A percentile compares a stretch with the other conserved stretches of the same genome.
Conservation (phyloP, 2,329 filamentous ascomycete genomes). For the Fusarium tuaranense region DNA sequence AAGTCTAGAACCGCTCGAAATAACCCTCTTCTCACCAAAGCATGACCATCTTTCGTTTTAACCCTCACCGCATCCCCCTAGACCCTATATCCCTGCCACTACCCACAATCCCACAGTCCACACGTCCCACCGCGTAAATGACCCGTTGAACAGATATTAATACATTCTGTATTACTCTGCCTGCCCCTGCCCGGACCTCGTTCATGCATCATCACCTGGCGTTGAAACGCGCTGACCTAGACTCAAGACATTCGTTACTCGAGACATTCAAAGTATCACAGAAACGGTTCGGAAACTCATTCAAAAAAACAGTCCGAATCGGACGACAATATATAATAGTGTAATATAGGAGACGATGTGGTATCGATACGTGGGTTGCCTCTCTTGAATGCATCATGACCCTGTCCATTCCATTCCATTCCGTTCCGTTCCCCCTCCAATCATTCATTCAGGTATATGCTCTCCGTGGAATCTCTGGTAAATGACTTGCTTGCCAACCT, state of each 20-base stretch:
- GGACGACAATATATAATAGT: constrained; percentile 21
- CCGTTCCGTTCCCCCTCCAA: constrained; percentile 9
- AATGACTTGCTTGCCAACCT: constrained; percentile 24
- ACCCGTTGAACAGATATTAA: neutral
- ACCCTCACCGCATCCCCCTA: constrained; percentile 1
- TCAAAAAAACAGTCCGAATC: constrained; percentile 7
- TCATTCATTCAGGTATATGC: constrained; percentile 37
- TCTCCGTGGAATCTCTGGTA: constrained; percentile 18
- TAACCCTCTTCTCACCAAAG: neutral
- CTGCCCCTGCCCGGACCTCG: neutral
- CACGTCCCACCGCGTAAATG: neutral
- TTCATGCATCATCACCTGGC: neutral
- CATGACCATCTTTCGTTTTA: neutral
- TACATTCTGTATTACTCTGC: neutral
- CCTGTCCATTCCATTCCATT: neutral
- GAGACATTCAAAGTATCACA: neutral
- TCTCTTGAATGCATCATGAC: constrained; percentile 36
- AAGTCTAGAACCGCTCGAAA: neutral
- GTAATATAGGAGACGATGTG: constrained; percentile 39
- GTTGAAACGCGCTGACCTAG: constrained; percentile 11
- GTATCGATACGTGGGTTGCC: constrained; percentile 43
- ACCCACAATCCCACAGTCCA: neutral
- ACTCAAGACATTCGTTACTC: neutral
- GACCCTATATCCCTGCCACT: neutral
- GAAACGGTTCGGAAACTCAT: neutral